These are phyloP conservation scores for Symbiodinium natans DNA, from an alignment of 73 alveolate species.

Conservation along the genomic window DNA sequence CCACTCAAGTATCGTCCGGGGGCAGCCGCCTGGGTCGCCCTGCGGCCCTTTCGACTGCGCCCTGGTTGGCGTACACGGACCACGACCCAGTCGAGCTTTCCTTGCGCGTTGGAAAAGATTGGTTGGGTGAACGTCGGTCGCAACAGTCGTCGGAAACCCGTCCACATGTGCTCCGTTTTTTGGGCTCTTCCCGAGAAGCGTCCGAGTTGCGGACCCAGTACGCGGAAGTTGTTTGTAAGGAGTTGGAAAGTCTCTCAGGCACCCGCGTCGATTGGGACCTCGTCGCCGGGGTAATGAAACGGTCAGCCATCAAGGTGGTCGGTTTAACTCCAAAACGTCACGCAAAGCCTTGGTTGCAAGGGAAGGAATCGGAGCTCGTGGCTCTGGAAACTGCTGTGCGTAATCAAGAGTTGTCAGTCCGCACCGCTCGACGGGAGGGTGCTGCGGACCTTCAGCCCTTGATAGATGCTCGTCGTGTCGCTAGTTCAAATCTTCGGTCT, in stretches of 20 bases:
- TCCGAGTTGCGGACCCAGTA: not conserved
- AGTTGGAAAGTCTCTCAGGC: not conserved
- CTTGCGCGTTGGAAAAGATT: not conserved
- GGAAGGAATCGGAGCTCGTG: not conserved
- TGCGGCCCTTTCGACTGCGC: not conserved
- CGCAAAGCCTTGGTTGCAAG: not conserved
- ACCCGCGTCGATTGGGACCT: not conserved
- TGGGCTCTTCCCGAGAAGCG: not conserved
- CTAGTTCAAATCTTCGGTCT: not conserved
- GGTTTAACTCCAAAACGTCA: not conserved
- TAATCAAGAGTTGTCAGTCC: not conserved
- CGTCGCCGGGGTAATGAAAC: not conserved
- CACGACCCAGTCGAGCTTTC: conserved; percentile 2
- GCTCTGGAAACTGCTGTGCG: not conserved
- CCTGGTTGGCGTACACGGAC: not conserved
- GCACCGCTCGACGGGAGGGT: not conserved
- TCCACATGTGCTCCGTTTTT: not conserved
- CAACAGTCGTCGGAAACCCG: not conserved
- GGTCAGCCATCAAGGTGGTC: not conserved
- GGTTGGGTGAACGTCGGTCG: not conserved
- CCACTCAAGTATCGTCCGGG: not conserved
- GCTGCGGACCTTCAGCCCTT: not conserved
- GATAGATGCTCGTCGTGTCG: not conserved
- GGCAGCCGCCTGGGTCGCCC: not conserved
- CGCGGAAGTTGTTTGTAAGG: not conserved